phyloP scores from a whole-genome alignment of 73 alveolate species.

The Uronychia binucleata region DNA sequence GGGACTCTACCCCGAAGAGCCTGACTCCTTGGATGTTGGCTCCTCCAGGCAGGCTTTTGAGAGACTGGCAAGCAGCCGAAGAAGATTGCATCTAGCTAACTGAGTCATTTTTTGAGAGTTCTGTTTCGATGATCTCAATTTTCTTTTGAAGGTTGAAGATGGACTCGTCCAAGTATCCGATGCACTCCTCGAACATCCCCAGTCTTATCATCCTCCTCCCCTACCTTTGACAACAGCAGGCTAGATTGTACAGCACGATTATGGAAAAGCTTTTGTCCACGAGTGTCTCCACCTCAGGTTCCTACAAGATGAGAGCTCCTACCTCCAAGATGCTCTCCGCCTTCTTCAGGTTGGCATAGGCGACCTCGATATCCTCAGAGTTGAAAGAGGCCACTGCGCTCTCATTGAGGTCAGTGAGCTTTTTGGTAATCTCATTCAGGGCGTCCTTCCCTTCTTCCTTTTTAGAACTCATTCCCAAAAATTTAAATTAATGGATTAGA shows the following conservation, averaged over 20 bases:
- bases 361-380: not conserved
- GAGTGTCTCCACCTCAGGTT: not conserved
- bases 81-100: not conserved
- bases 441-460: not conserved
- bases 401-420: not conserved
- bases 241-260: slow-evolving; percentile 58
- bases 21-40: not conserved
- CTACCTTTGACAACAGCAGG: slow-evolving; percentile 34
- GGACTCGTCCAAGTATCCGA: not conserved
- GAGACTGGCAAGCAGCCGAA: not conserved
- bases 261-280: not conserved
- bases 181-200: slow-evolving; percentile 2
- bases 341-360: slow-evolving; percentile 1
- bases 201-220: not conserved
- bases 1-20: not conserved
- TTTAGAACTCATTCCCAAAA: not conserved
- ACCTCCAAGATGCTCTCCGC: not conserved
- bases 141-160: not conserved
- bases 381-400: not conserved
- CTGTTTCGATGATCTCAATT: not conserved
- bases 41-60: not conserved
- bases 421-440: not conserved
- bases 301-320: not conserved
- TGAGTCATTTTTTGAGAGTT: not conserved
- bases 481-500: not conserved